Evolutionary conservation across 2,329 filamentous ascomycete species (phyloP).

Genomic region (Penicillium corylophilum): DNA sequence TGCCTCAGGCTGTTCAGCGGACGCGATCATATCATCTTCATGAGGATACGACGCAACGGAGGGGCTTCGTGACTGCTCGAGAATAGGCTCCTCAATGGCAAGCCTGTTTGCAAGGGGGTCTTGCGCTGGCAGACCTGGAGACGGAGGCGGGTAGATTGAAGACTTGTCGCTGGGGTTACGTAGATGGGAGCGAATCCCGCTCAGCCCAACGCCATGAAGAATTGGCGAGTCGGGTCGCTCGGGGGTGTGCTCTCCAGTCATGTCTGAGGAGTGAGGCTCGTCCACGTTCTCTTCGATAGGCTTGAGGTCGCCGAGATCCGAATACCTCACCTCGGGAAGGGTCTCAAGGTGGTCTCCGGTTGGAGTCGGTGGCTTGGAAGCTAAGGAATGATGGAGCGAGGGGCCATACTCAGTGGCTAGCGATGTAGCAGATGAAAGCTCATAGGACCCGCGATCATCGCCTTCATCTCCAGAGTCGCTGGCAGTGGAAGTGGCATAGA

Average conservation of each 20-base stretch:
- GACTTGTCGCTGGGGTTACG: conserved; percentile 78
- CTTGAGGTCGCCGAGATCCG: conserved; percentile 41
- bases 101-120: conserved; percentile 16
- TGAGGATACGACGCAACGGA: neutral
- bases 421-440: conserved; percentile 24
- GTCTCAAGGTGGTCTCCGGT: conserved; percentile 31
- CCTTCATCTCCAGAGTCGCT: conserved; percentile 43
- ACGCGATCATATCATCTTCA: neutral
- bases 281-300: conserved; percentile 40
- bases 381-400: conserved; percentile 38
- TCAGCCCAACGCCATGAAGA: conserved; percentile 65
- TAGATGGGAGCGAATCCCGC: conserved; percentile 72
- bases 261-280: conserved; percentile 9
- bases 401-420: conserved; percentile 36
- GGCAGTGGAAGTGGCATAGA: conserved; percentile 36
- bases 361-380: conserved; percentile 31
- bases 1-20: neutral
- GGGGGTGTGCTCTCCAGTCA: conserved; percentile 14
- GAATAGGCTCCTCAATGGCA: conserved; percentile 3
- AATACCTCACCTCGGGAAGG: conserved; percentile 38
- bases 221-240: conserved; percentile 70
- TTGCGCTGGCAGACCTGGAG: conserved; percentile 36
- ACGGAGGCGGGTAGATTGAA: conserved; percentile 65
- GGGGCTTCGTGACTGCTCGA: neutral
- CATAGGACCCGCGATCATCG: conserved; percentile 25